Evolutionary conservation across 306 rosid genomes (phyloP), one percentile per base, ranked within the genome.

Genomic region (Herpetospermum pedunculosum): DNA sequence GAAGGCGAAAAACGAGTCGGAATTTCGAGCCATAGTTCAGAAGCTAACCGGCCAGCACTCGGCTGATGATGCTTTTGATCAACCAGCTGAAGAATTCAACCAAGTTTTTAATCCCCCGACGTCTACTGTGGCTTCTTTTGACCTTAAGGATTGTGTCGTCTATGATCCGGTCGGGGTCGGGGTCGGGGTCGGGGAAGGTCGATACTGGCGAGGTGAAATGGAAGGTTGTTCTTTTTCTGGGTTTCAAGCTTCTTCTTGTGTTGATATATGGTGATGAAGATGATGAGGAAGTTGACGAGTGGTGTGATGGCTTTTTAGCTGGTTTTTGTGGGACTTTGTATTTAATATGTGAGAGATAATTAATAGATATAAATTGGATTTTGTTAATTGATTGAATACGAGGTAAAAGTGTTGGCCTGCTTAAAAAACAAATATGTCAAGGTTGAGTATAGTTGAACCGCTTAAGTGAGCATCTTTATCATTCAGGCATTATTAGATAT

Each of bases 21-120:
- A 85, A 78, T 85, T 85, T 70, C 77, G 84, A 75, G 82, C 82
- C 28, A 85, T 85, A n/a, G 88, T 85, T 67, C 88, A 82, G 57
- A 71, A 80, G 72, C 82, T 85, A 77, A 85, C 88, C 0, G 88
- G 88, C 67, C 76, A 78, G 46, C 11, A 82, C 59, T 78, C 88
- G 5, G 23, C 34, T 60, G 21, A n/a, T 16, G 16, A 29, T 19
- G 35, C 55, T 60, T 59, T 59, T 16, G 3, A 37, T 18, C 25
- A 28, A 29, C 15, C 65, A 28, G 11, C 15, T 35, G 0, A 35
- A 19, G 48, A 64, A 0, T 18, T 19, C 3, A 64, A 10, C 49
- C 47, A 64, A 0, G 30, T 4, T 29, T 15, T 15, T 16, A 5
- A 26, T 58, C 40, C 37, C 0, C 40, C 67, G 8, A 1, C 67